Conservation (phyloP, 2,329 filamentous ascomycete genomes). For the Tolypocladium paradoxum region DNA sequence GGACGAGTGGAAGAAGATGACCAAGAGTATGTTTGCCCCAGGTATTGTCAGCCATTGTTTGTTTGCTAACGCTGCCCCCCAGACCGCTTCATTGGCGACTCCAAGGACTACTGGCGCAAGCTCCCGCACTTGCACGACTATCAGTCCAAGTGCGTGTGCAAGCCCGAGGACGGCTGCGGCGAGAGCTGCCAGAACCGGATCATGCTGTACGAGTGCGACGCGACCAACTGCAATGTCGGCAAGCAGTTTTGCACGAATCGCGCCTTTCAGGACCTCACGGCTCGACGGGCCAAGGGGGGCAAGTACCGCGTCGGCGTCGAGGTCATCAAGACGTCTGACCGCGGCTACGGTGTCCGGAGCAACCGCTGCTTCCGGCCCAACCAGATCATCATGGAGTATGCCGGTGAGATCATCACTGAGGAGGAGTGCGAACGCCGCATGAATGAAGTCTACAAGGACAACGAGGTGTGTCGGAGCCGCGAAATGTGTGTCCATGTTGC, state of each 20-base stretch:
- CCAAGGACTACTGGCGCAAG: slow-evolving; percentile 70
- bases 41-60: too few relatives aligned
- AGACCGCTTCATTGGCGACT: slow-evolving; percentile 88
- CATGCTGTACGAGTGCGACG: slow-evolving; percentile 96
- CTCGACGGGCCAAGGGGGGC: slow-evolving; percentile 65
- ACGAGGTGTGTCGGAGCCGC: slow-evolving; percentile 52
- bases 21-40: slow-evolving; percentile 58
- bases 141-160: slow-evolving; percentile 69
- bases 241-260: slow-evolving; percentile 72
- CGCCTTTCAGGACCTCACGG: slow-evolving; percentile 69
- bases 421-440: slow-evolving; percentile 88
- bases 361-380: slow-evolving; percentile 79
- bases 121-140: slow-evolving; percentile 64
- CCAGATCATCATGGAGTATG: slow-evolving; percentile 98
- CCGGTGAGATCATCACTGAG: slow-evolving; percentile 93
- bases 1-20: slow-evolving; percentile 84
- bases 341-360: slow-evolving; percentile 84
- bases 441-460: slow-evolving; percentile 87
- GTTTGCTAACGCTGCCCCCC: slow-evolving; percentile 16
- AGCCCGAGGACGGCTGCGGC: slow-evolving; percentile 66
- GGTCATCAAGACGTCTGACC: slow-evolving; percentile 79
- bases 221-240: slow-evolving; percentile 74
- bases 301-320: slow-evolving; percentile 91
- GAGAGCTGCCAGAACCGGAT: slow-evolving; percentile 89
- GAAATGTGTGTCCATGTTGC: neutral